These are phyloP conservation scores for Mucor saturninus DNA, from an alignment of 371 early-diverging fungal genomes.

Conservation along the genomic window DNA sequence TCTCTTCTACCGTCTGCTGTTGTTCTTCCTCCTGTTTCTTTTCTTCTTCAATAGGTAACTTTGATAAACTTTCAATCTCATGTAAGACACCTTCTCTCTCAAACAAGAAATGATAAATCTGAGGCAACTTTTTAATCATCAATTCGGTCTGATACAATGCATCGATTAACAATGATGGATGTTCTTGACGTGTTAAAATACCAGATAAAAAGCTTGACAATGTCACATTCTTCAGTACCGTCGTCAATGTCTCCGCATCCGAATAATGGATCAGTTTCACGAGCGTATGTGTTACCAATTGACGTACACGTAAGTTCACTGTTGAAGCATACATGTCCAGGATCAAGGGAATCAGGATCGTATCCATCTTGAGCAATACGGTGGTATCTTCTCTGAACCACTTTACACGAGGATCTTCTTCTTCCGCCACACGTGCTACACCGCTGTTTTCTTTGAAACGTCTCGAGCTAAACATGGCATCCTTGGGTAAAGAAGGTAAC, in stretches of 20 bases:
- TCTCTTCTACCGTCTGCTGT: conserved; percentile 14
- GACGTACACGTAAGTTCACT: conserved; percentile 60
- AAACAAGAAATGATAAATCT: conserved; percentile 58
- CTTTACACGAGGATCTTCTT: conserved; percentile 41
- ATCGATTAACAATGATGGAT: conserved; percentile 57
- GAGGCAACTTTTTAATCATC: conserved; percentile 61
- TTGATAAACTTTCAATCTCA: conserved; percentile 57
- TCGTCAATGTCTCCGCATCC: conserved; percentile 32
- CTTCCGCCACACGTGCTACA: conserved; percentile 4
- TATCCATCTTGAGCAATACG: conserved; percentile 45
- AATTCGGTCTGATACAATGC: conserved; percentile 62
- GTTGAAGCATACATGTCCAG: conserved; percentile 64
- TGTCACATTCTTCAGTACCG: conserved; percentile 49
- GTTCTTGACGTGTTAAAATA: conserved; percentile 63
- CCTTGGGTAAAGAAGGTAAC: conserved; percentile 71
- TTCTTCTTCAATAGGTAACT: conserved; percentile 22
- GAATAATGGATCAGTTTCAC: conserved; percentile 62
- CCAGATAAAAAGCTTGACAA: conserved; percentile 66
- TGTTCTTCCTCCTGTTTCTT: conserved; percentile 1
- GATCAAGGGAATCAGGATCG: conserved; percentile 58
- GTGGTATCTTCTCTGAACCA: conserved; percentile 49
- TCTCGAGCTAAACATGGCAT: conserved; percentile 44
- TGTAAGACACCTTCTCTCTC: conserved; percentile 70
- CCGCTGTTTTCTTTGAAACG: conserved; percentile 35
- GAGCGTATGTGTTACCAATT: conserved; percentile 56